phyloP scores from a whole-genome alignment of 2,329 filamentous ascomycete genomes.

The Volutella citrinella region DNA sequence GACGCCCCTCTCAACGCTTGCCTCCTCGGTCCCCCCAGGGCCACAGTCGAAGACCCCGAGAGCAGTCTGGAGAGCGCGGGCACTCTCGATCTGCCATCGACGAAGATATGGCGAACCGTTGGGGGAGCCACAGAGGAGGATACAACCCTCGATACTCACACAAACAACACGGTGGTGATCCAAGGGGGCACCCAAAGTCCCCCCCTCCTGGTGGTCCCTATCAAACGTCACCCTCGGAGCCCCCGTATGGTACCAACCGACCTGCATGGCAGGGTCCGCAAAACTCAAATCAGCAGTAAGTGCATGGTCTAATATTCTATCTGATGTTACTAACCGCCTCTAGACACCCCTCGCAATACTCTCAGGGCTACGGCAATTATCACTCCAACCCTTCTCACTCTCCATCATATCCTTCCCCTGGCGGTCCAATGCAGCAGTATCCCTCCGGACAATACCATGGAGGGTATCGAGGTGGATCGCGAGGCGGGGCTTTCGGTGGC shows the following conservation, averaged over 20 bases:
- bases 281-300: slow-evolving; percentile 41
- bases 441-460: slow-evolving; percentile 45
- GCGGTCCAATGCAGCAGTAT: slow-evolving; percentile 55
- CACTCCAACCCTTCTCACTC: slow-evolving; percentile 46
- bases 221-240: slow-evolving; percentile 44
- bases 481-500: slow-evolving; percentile 55
- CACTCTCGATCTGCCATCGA: slow-evolving; percentile 49
- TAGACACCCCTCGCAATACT: slow-evolving; percentile 60
- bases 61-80: slow-evolving; percentile 25
- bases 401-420: slow-evolving; percentile 54
- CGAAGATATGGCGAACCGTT: slow-evolving; percentile 48
- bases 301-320: slow-evolving; percentile 1
- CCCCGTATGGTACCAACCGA: slow-evolving; percentile 39
- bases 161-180: slow-evolving; percentile 37
- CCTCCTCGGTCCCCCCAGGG: slow-evolving; percentile 26
- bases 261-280: slow-evolving; percentile 38
- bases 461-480: slow-evolving; percentile 53
- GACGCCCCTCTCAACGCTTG: slow-evolving; percentile 17
- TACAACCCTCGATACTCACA: slow-evolving; percentile 37
- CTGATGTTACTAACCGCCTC: slow-evolving; percentile 5
- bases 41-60: slow-evolving; percentile 25
- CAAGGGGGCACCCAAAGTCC: slow-evolving; percentile 37
- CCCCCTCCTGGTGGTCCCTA: slow-evolving; percentile 43
- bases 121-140: slow-evolving; percentile 40
- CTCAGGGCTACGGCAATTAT: slow-evolving; percentile 52